Evolutionary conservation across 2,329 filamentous ascomycete species (phyloP), one percentile per base, ranked within the genome.

Genomic region (Monascus ruber): DNA sequence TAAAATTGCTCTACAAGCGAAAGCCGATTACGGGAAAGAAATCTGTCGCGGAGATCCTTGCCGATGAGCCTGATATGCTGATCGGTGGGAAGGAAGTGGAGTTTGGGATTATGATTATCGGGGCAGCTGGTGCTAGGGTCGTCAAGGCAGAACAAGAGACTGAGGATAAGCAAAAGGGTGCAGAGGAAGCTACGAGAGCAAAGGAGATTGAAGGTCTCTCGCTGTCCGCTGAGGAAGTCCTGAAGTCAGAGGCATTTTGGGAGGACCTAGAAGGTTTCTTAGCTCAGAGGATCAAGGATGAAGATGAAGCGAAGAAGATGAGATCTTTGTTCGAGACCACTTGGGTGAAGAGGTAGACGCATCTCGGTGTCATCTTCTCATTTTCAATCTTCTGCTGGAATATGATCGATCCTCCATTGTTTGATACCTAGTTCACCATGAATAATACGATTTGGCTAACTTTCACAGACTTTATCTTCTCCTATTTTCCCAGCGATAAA

Each of bases 21-120:
- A 94, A 94, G 63, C 89, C 89, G 0, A 76, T 86, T 0, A 58
- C 73, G 0, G 86, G 94, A 0, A 85, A 91, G 48, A 91, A 89
- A 66, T 78, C 83, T 1, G 64, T 95, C 5, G 76, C 76, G 41
- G 88, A 94, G 42, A 57, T 93, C 1, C 49, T 88, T 1, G 71
- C 70, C 0, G 70, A 74, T 3, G 76, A 75, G 34, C 70, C 65
- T 26, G 70, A 51, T 11, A 53, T 55, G 40, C 44, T 61, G 33
- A 42, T 41, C 50, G 49, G 62, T 1, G 69, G 66, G 7, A 63
- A 59, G 40, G 61, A 63, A 24, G 69, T 89, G 0, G 87, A 94
- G 59, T 80, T 96, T 46, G 78, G 78, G 1, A 74, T 95, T 40
- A 96, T 96, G 87, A 73, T 95, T 17, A 77, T 94, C 57, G 84